These are phyloP conservation scores for Moesziomyces globuligerus DNA, from an alignment of 1,284 basidiomycete species.

Conservation along the genomic window DNA sequence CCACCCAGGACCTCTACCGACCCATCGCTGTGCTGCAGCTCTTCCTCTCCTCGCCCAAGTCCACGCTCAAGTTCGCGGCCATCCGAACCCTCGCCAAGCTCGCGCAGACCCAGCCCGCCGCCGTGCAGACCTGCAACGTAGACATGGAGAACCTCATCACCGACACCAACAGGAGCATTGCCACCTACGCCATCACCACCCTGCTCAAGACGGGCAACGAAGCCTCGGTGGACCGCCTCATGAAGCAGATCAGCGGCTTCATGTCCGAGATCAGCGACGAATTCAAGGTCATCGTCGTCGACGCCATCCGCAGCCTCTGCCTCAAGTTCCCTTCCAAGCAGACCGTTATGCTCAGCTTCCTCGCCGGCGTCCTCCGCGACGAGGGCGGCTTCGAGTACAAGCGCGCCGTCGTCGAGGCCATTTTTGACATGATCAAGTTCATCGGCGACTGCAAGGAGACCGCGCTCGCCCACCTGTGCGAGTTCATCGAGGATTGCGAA, in stretches of 20 bases:
- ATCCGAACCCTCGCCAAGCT: slow-evolving; percentile 88
- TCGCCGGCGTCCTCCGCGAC: slow-evolving; percentile 66
- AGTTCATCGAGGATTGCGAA: slow-evolving; percentile 99
- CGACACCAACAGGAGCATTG: slow-evolving; percentile 93
- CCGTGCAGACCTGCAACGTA: slow-evolving; percentile 92
- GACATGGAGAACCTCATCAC: slow-evolving; percentile 98
- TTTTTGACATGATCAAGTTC: slow-evolving; percentile 99
- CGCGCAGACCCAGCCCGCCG: slow-evolving; percentile 81
- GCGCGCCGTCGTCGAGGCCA: slow-evolving; percentile 97
- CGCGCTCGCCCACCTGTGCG: slow-evolving; percentile 97
- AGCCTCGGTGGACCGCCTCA: slow-evolving; percentile 95
- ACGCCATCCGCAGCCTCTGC: slow-evolving; percentile 96
- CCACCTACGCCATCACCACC: slow-evolving; percentile 98
- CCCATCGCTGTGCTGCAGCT: slow-evolving; percentile 73
- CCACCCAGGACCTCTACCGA: slow-evolving; percentile 80
- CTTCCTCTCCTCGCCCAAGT: slow-evolving; percentile 65
- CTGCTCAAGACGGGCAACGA: slow-evolving; percentile 99
- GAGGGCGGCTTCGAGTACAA: slow-evolving; percentile 99
- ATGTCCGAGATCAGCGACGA: slow-evolving; percentile 99
- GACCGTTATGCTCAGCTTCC: slow-evolving; percentile 73
- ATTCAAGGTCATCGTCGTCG: slow-evolving; percentile 99
- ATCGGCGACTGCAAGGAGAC: slow-evolving; percentile 87
- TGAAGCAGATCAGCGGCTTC: slow-evolving; percentile 99
- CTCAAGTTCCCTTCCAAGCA: slow-evolving; percentile 99
- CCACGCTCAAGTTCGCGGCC: slow-evolving; percentile 93